Evolutionary conservation across 2,329 filamentous ascomycete species (phyloP).

Genomic region (Aspergillus cejpii): DNA sequence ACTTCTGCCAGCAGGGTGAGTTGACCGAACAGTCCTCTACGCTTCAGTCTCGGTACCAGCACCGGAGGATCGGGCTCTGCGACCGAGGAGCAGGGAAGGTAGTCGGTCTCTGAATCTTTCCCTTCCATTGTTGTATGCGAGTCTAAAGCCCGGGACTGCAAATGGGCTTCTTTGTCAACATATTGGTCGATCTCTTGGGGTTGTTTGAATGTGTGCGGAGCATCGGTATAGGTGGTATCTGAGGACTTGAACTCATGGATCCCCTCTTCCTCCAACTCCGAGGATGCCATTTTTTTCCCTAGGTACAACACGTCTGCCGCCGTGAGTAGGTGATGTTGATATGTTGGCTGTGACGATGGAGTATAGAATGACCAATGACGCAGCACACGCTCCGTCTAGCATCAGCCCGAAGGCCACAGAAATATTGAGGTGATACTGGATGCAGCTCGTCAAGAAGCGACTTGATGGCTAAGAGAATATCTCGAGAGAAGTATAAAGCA

Average conservation of each 20-base stretch:
- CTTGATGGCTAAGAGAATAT: neutral
- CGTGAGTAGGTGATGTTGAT: neutral
- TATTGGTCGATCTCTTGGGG: neutral
- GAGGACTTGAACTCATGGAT: neutral
- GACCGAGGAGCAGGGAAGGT: slow-evolving; percentile 11
- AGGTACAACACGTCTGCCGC: neutral
- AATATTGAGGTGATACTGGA: neutral
- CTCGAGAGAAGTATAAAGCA: neutral
- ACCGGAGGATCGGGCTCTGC: slow-evolving; percentile 34
- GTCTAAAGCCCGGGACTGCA: slow-evolving; percentile 11
- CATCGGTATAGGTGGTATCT: neutral
- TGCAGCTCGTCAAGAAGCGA: neutral
- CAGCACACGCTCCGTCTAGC: neutral
- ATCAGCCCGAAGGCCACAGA: neutral
- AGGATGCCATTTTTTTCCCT: neutral
- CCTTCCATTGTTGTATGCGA: slow-evolving; percentile 11
- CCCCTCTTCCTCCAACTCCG: slow-evolving; percentile 8
- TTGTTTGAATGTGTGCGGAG: neutral
- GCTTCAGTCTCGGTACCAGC: slow-evolving; percentile 47
- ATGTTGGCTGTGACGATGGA: neutral
- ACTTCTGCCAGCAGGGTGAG: slow-evolving; percentile 73
- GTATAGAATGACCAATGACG: neutral
- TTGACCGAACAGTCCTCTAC: slow-evolving; percentile 66
- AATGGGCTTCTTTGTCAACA: slow-evolving; percentile 14
- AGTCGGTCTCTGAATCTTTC: slow-evolving; percentile 18